Evolutionary conservation across 1,284 basidiomycete genomes (phyloP).

Genomic region (Afroboletus lepidellus): DNA sequence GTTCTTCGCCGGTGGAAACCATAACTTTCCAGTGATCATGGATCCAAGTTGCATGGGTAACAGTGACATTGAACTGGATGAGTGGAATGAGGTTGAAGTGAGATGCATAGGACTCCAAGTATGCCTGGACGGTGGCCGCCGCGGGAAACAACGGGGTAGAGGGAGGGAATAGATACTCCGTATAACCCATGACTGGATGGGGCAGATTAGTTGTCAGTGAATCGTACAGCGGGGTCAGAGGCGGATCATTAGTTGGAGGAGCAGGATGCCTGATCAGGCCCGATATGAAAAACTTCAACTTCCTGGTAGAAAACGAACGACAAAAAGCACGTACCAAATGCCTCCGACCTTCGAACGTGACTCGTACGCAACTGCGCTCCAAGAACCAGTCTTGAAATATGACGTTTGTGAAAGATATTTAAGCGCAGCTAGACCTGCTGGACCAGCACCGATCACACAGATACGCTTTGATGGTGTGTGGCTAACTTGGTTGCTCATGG

Average conservation of each 20-base stretch:
- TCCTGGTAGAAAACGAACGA: not conserved
- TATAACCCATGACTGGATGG: conserved; percentile 70
- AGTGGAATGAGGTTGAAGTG: conserved; percentile 55
- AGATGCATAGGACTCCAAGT: conserved; percentile 58
- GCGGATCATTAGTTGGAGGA: conserved; percentile 48
- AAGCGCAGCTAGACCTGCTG: conserved; percentile 64
- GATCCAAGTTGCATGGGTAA: conserved; percentile 46
- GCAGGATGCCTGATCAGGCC: conserved; percentile 53
- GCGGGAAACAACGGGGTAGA: conserved; percentile 66
- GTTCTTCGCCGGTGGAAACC: conserved; percentile 37
- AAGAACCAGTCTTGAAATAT: conserved; percentile 54
- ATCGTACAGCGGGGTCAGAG: conserved; percentile 70
- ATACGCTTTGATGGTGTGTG: conserved; percentile 40
- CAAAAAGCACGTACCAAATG: conserved; percentile 52
- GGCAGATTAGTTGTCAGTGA: conserved; percentile 75
- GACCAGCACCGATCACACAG: conserved; percentile 68
- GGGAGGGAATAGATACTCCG: conserved; percentile 62
- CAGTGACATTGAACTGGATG: conserved; percentile 54
- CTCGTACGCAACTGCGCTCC: conserved; percentile 61
- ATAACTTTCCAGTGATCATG: conserved; percentile 48
- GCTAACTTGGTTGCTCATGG: conserved; percentile 11
- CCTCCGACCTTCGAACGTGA: conserved; percentile 65
- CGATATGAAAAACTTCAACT: not conserved
- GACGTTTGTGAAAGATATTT: conserved; percentile 59
- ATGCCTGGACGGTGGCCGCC: conserved; percentile 55